Percentiles rank a stretch among this genome's conserved stretches.
Conservation (phyloP, 2,329 filamentous ascomycete genomes). For the Hymenoscyphus fraxineus region DNA sequence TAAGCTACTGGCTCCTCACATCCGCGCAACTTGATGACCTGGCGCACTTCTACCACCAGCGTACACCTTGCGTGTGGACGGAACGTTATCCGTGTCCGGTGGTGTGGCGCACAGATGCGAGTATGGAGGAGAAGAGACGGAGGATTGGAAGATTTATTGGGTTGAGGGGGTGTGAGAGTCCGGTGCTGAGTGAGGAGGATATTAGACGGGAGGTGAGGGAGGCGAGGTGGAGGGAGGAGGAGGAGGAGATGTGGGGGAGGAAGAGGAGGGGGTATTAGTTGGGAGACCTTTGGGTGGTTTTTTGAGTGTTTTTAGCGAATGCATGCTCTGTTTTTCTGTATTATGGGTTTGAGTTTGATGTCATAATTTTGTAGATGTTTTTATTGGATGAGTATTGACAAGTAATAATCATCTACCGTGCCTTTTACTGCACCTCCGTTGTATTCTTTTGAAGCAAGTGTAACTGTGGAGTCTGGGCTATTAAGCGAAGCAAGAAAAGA, state of each 20-base stretch:
- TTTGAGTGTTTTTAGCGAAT: no score
- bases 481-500: no score
- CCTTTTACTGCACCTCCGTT: no score
- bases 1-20: conserved; percentile 71
- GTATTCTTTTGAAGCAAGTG: no score
- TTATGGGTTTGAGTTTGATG: no score
- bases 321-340: no score
- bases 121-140: conserved; percentile 61
- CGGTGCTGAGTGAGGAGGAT: conserved; percentile 31
- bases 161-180: conserved; percentile 58
- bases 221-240: conserved; percentile 32
- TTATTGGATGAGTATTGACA: no score
- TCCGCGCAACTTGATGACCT: conserved; percentile 66
- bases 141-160: conserved; percentile 73
- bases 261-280: conserved; percentile 19
- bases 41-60: conserved; percentile 71
- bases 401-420: no score
- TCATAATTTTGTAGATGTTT: no score
- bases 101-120: conserved; percentile 52
- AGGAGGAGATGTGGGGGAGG: conserved; percentile 23
- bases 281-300: no score
- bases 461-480: no score
- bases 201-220: conserved; percentile 37
- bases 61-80: conserved; percentile 51
- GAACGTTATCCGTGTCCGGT: conserved; percentile 65